Conservation (phyloP, 768 basidiomycete species). For the Glaciozyma antarctica region DNA sequence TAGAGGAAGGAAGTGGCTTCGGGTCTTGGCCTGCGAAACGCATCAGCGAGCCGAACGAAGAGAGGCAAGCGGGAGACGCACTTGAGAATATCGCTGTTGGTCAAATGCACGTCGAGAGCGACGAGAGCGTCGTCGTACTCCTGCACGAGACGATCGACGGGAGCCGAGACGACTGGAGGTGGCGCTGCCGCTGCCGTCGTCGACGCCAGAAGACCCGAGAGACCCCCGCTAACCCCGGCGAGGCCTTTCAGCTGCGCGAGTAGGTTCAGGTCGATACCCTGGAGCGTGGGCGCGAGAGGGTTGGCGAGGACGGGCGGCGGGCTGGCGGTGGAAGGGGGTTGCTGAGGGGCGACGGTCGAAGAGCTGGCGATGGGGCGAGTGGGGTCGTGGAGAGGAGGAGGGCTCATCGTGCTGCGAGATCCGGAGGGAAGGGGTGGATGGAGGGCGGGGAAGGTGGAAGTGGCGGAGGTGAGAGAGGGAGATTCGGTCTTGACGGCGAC, state of each 20-base stretch:
- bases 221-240: background rate
- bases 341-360: background rate
- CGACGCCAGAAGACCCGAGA: background rate
- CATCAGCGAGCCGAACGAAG: background rate
- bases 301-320: background rate
- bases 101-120: constrained; percentile 48
- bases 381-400: background rate
- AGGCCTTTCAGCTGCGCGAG: constrained; percentile 14
- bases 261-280: constrained; percentile 17
- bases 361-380: background rate
- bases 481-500: constrained; percentile 6
- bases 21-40: constrained; percentile 49
- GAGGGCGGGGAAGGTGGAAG: background rate
- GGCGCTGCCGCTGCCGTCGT: background rate
- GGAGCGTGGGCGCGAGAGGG: constrained; percentile 1
- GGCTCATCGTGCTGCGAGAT: background rate
- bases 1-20: constrained; percentile 60
- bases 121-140: background rate
- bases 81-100: constrained; percentile 62
- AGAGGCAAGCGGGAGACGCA: constrained; percentile 39
- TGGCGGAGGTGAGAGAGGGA: constrained; percentile 20
- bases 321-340: background rate
- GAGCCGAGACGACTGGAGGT: background rate
- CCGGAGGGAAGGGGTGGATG: background rate
- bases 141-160: background rate